Conservation (phyloP, 1,284 basidiomycete genomes). For the Apiotrichum veenhuisii region DNA sequence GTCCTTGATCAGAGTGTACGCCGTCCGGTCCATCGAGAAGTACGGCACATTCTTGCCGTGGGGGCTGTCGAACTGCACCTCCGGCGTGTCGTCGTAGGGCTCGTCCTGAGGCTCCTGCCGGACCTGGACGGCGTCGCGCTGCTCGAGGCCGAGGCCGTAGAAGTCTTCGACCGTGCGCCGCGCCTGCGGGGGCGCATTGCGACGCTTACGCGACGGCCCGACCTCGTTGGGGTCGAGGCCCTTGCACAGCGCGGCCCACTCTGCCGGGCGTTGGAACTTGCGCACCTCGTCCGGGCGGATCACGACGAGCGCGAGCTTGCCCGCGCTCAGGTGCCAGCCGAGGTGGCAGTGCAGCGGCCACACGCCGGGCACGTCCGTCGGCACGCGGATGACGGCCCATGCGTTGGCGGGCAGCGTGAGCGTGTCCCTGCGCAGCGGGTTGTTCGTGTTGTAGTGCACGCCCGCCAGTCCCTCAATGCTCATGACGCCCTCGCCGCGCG, state of each 20-base stretch:
- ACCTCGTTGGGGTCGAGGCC: background rate
- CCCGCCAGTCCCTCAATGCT: constrained; percentile 9
- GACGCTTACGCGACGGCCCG: background rate
- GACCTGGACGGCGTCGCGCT: background rate
- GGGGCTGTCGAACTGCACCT: background rate
- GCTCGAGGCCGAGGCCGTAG: background rate
- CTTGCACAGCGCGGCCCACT: constrained; percentile 3
- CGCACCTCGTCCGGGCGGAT: background rate
- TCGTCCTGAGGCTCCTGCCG: no score
- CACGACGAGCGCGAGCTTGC: constrained; percentile 16
- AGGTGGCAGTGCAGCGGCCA: constrained; percentile 32
- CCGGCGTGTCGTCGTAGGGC: no score
- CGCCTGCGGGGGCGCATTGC: background rate
- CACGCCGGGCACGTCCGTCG: constrained; percentile 25
- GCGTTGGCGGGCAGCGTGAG: constrained; percentile 25
- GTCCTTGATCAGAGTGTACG: background rate
- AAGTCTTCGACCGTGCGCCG: background rate
- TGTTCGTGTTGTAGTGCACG: constrained; percentile 14
- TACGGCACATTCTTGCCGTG: background rate
- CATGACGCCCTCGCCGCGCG: constrained; percentile 37
- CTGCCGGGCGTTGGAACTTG: background rate
- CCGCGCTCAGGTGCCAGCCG: constrained; percentile 24
- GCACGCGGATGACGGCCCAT: constrained; percentile 26
- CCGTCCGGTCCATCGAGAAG: background rate
- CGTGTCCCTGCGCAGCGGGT: constrained; percentile 48